Percentiles rank a stretch among this genome's conserved stretches.
These are phyloP conservation scores for Dactylorhiza incarnata DNA, from an alignment of 106 monocot genomes.

Conservation along the genomic window DNA sequence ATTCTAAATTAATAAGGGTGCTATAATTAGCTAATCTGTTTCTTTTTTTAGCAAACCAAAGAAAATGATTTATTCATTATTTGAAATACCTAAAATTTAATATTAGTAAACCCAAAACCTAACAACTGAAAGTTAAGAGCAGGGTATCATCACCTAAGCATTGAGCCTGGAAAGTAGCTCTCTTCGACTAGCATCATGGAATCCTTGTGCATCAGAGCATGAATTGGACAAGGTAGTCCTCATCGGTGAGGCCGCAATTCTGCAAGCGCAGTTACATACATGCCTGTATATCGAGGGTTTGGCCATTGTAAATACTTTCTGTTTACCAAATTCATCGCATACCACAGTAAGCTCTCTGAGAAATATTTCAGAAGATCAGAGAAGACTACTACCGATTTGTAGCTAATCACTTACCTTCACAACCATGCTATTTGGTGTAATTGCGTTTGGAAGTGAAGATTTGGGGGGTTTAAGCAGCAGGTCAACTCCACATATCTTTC, in stretches of 20 bases:
- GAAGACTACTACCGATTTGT: background rate
- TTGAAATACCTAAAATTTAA: too few species aligned
- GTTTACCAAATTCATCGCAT: background rate
- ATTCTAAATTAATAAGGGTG: too few species aligned
- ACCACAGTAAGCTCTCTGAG: background rate
- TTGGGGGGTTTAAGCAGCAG: conserved; percentile 15
- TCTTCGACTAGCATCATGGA: conserved; percentile 62
- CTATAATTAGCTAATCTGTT: too few species aligned
- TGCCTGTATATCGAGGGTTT: conserved; percentile 53
- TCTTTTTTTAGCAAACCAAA: too few species aligned
- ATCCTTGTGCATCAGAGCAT: conserved; percentile 16
- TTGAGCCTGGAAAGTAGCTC: conserved; percentile 25
- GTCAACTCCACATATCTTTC: conserved; percentile 9
- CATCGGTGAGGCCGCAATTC: conserved; percentile 45
- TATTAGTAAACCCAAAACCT: too few species aligned
- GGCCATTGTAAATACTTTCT: conserved; percentile 45
- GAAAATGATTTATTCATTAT: too few species aligned
- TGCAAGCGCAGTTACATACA: conserved; percentile 36
- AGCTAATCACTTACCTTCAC: conserved; percentile 26
- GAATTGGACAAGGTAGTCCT: conserved; percentile 53
- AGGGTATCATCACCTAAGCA: too few species aligned
- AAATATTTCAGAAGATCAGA: background rate
- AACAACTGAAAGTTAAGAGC: too few species aligned
- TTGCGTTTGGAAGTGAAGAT: conserved; percentile 10
- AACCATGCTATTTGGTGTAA: conserved; percentile 53